Evolutionary conservation across 306 rosid genomes (phyloP).

Genomic region (Herpetospermum pedunculosum): DNA sequence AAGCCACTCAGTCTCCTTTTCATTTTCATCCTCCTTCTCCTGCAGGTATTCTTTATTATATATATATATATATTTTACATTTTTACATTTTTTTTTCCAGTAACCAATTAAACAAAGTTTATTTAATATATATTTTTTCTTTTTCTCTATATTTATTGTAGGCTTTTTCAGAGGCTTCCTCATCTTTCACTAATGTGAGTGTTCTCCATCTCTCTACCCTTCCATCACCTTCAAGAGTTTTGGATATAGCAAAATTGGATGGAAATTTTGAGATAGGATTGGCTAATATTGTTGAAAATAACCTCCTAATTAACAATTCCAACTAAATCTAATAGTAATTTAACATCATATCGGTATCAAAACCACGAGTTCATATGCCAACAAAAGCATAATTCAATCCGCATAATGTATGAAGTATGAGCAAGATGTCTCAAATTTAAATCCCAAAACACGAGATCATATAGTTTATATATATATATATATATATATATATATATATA

Average conservation of each 20-base stretch:
- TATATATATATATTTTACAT: neutral
- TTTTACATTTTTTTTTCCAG: neutral
- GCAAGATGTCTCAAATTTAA: too few relatives aligned
- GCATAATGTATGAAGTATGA: too few relatives aligned
- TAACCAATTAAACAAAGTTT: neutral
- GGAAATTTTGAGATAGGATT: neutral
- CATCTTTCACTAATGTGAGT: conserved; percentile 19
- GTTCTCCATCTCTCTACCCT: neutral
- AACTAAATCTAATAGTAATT: neutral
- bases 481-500: too few relatives aligned
- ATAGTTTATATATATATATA: too few relatives aligned
- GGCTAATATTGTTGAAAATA: neutral
- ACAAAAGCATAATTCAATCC: too few relatives aligned
- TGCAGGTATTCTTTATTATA: neutral
- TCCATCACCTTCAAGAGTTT: neutral
- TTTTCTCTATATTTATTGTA: neutral
- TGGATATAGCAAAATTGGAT: neutral
- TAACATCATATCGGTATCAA: too few relatives aligned
- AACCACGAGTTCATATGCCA: too few relatives aligned
- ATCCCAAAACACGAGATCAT: too few relatives aligned
- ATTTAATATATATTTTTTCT: neutral
- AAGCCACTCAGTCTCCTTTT: neutral
- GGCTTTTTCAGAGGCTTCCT: conserved; percentile 38
- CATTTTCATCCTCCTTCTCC: neutral
- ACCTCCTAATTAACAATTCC: neutral